Conservation (phyloP, 2,329 filamentous ascomycete species). For the Aspergillus nomiae region DNA sequence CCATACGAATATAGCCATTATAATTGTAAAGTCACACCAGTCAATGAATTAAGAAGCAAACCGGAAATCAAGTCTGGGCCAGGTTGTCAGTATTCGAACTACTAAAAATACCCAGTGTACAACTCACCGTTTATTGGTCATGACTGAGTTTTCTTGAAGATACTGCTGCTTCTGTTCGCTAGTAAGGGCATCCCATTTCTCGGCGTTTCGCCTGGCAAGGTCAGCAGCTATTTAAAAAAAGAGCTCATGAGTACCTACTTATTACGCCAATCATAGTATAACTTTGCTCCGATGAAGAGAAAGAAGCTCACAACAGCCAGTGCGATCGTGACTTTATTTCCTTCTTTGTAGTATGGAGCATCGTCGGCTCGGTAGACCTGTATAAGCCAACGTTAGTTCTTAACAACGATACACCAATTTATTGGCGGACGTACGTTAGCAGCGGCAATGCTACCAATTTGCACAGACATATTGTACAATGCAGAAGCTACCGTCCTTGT, state of each 20-base stretch:
- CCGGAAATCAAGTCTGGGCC: constrained; percentile 35
- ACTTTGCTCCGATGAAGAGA: constrained; percentile 46
- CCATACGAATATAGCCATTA: not conserved
- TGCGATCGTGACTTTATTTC: constrained; percentile 57
- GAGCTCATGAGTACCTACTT: not conserved
- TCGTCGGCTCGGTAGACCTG: constrained; percentile 49
- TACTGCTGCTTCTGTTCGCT: constrained; percentile 32
- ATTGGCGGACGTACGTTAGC: constrained; percentile 21
- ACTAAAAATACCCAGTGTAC: not conserved
- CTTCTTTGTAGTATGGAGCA: constrained; percentile 54
- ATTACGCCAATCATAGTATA: constrained; percentile 33
- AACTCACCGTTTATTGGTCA: constrained; percentile 31
- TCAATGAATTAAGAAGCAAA: constrained; percentile 21
- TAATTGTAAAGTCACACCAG: not conserved
- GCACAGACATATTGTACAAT: constrained; percentile 45
- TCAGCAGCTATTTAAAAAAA: not conserved
- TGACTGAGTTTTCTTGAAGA: constrained; percentile 31
- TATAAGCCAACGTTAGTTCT: not conserved
- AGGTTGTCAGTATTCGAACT: not conserved
- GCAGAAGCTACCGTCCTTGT: constrained; percentile 39
- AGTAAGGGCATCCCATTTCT: constrained; percentile 36
- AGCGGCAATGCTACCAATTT: constrained; percentile 33
- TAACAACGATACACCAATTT: not conserved
- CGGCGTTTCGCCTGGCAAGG: not conserved
- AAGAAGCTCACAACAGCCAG: constrained; percentile 51